phyloP scores from a whole-genome alignment of 2,329 filamentous ascomycete genomes.

The Phialophora macrospora region DNA sequence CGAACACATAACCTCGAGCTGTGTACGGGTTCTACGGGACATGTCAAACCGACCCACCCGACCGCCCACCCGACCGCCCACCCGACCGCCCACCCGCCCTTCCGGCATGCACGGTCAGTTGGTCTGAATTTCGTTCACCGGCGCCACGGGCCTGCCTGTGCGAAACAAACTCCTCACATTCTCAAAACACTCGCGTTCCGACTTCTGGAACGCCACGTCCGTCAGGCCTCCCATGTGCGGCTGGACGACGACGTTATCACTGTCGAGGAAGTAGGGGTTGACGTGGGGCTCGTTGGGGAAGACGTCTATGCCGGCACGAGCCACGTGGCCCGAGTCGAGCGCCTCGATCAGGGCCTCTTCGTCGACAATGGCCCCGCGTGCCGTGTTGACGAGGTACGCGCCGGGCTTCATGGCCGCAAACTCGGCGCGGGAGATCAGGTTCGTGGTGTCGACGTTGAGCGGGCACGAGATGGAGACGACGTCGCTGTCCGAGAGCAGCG shows the following conservation, averaged over 20 bases:
- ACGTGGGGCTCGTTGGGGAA: constrained; percentile 53
- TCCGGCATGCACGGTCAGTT: background rate
- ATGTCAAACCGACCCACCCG: no score
- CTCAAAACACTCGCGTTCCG: constrained; percentile 54
- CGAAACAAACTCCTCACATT: constrained; percentile 51
- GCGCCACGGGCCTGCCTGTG: constrained; percentile 48
- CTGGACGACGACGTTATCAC: constrained; percentile 51
- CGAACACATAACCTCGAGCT: no score
- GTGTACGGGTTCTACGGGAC: background rate
- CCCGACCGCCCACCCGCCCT: background rate
- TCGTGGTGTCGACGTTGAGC: constrained; percentile 18
- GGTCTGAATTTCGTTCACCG: constrained; percentile 42
- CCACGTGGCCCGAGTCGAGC: constrained; percentile 54
- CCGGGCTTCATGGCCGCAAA: constrained; percentile 57
- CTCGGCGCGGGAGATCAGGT: constrained; percentile 44
- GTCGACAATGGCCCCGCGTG: constrained; percentile 57
- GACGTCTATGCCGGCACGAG: constrained; percentile 57
- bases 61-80: background rate
- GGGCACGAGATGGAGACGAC: constrained; percentile 36
- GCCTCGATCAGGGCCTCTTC: constrained; percentile 56
- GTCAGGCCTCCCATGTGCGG: constrained; percentile 55
- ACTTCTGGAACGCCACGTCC: constrained; percentile 51
- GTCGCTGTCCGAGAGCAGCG: constrained; percentile 43
- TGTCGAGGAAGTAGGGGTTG: constrained; percentile 49
- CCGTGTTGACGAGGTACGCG: constrained; percentile 57